Base-by-base conservation (phyloP, 345 rosid genomes). In the Nasturtium officinale region DNA sequence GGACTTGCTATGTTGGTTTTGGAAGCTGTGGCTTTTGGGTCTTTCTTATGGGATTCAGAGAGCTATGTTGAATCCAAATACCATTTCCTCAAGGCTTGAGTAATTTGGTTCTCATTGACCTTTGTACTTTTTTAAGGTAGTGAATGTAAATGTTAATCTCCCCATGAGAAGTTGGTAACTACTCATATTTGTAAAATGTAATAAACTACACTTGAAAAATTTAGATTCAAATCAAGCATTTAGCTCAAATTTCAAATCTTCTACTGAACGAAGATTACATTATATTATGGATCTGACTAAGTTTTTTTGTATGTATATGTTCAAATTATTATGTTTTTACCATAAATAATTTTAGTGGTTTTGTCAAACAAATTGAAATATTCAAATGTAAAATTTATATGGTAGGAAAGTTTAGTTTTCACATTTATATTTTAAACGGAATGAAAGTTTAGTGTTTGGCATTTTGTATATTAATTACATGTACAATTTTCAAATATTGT, bases 11-110 rank as follows among this genome's bases (percentile, higher is more conserved):
- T 88, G 97, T 83, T 91, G 61, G 86, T 89, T 17, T 61, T 94
- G 83, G 97, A 94, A 83, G 98, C 98, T 3, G 95, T 87, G 42
- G 86, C 90, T 33, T 89, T 91, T 21, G 98, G 98, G 48, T 87
- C 98, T 9, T 91, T 94, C 83, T 65, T 88, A 17, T 94, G 98
- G 97, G 98, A 94, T 77, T 77, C 91, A 5, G 98, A 94, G 69
- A 87, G 84, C 79, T 86, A 89, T 42, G 96, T 87, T 40, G 98
- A 94, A 75, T 82, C 95, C 56, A 94, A 86, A 62, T 84, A 85
- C 76, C 88, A 86, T 8, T 89, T 91, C 46, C 65, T 94, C 50
- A 87, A 83, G 63, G 80, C 90, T 82, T 89, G 55, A 72, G 70
- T 35, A 16, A 45, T 42, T 46, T 55, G 26, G 18, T 46, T 20